Conservation (phyloP, 345 rosid species). For the Nasturtium officinale region DNA sequence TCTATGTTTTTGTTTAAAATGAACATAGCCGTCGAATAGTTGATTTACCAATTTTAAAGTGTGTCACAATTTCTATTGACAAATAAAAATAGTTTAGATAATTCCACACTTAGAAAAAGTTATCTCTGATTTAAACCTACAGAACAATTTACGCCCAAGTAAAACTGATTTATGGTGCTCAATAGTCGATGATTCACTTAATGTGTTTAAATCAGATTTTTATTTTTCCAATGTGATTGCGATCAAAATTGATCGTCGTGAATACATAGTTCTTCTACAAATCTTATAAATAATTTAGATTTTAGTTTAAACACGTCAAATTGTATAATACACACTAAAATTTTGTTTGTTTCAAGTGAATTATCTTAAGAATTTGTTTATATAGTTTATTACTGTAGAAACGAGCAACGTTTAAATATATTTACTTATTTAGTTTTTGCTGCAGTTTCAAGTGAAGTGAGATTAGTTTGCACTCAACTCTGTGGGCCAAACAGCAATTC, state of each 20-base stretch:
- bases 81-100: no score
- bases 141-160: no score
- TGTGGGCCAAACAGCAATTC: not conserved
- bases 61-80: no score
- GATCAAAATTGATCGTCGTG: not conserved
- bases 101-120: no score
- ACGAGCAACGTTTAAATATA: not conserved
- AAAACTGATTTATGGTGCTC: not conserved
- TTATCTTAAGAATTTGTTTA: not conserved
- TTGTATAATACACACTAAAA: not conserved
- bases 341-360: no score
- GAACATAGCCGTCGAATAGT: no score
- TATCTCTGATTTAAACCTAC: no score
- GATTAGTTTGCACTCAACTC: constrained; percentile 12
- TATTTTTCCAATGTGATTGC: not conserved
- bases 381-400: not conserved
- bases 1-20: no score
- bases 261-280: not conserved
- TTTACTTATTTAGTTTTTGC: not conserved
- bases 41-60: no score
- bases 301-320: no score
- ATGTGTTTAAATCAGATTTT: not conserved
- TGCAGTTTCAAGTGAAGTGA: constrained; percentile 23
- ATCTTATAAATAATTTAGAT: not conserved
- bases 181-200: not conserved